Percentiles rank a stretch among this genome's conserved stretches.
Evolutionary conservation across 805 yeast genomes (phyloP).

Genomic region (Pachysolen tannophilus): DNA sequence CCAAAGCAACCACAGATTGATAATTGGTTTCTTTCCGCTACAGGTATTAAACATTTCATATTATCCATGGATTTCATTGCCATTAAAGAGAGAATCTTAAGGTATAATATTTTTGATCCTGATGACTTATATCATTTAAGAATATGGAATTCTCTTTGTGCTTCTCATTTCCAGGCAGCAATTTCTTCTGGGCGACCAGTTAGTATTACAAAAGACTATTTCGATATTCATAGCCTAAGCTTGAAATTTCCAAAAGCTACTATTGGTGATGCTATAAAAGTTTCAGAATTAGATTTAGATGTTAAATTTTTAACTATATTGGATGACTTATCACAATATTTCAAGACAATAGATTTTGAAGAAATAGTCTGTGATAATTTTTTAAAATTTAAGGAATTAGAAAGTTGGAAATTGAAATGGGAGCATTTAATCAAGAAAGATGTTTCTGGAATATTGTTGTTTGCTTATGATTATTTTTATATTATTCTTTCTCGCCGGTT

Average conservation of each 20-base stretch:
- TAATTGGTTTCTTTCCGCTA: slow-evolving; percentile 43
- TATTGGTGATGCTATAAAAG: slow-evolving; percentile 46
- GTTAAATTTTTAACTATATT: slow-evolving; percentile 16
- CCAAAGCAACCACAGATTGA: slow-evolving; percentile 45
- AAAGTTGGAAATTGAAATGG: slow-evolving; percentile 41
- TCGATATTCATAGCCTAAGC: slow-evolving; percentile 33
- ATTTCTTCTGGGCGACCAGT: slow-evolving; percentile 42
- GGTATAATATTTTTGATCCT: slow-evolving; percentile 14
- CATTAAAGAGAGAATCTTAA: slow-evolving; percentile 29
- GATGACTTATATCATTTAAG: slow-evolving; percentile 46
- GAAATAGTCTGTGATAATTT: slow-evolving; percentile 4
- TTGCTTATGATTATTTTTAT: slow-evolving; percentile 41
- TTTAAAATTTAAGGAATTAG: slow-evolving; percentile 25
- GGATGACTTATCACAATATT: slow-evolving; percentile 9
- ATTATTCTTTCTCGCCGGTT: slow-evolving; percentile 31
- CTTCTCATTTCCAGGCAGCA: slow-evolving; percentile 42
- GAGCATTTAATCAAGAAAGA: slow-evolving; percentile 36
- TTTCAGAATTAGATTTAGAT: slow-evolving; percentile 39
- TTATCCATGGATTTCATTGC: slow-evolving; percentile 36
- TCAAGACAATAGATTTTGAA: slow-evolving; percentile 2
- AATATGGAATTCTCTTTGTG: slow-evolving; percentile 43
- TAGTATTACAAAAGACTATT: slow-evolving; percentile 28
- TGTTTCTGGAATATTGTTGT: slow-evolving; percentile 37
- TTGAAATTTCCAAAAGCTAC: slow-evolving; percentile 41
- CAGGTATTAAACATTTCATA: slow-evolving; percentile 42